phyloP scores from a whole-genome alignment of 177 flowering plant genomes.

The Vitis hybrid region DNA sequence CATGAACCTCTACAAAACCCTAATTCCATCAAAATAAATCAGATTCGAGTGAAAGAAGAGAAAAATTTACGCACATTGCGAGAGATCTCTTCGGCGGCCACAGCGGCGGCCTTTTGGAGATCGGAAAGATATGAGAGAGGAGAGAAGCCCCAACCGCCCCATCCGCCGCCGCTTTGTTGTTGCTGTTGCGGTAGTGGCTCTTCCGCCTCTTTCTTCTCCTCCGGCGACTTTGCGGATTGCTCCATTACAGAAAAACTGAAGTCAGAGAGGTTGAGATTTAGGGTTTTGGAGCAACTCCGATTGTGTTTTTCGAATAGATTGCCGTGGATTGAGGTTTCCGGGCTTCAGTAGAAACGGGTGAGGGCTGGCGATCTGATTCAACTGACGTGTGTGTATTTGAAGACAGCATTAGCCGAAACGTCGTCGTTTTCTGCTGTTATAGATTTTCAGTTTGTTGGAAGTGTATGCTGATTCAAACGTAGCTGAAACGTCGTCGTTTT shows the following conservation, averaged over 20 bases:
- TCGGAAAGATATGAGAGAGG: conserved; percentile 73
- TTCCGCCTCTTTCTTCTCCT: conserved; percentile 2
- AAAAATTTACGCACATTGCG: conserved; percentile 56
- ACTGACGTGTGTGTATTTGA: background rate
- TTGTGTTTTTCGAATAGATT: no score
- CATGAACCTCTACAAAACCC: no score
- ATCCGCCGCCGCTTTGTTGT: conserved; percentile 43
- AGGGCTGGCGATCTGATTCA: background rate
- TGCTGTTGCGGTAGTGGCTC: conserved; percentile 5
- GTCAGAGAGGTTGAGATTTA: no score
- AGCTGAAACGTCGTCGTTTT: no score
- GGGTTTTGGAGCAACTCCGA: no score
- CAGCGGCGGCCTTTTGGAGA: conserved; percentile 85
- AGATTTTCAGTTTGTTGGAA: no score
- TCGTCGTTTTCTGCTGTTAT: background rate
- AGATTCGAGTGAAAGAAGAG: background rate
- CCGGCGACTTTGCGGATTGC: background rate
- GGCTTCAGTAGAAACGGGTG: background rate
- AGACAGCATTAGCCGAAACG: background rate
- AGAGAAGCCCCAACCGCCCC: conserved; percentile 98
- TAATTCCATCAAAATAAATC: background rate
- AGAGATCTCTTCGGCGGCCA: conserved; percentile 89
- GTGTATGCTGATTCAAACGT: no score
- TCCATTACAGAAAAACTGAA: no score
- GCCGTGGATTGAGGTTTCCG: background rate